Percentiles rank a stretch among this genome's conserved stretches.
These are phyloP conservation scores for Scheffersomyces segobiensis DNA, from an alignment of 1,139 yeast genomes.

Conservation along the genomic window DNA sequence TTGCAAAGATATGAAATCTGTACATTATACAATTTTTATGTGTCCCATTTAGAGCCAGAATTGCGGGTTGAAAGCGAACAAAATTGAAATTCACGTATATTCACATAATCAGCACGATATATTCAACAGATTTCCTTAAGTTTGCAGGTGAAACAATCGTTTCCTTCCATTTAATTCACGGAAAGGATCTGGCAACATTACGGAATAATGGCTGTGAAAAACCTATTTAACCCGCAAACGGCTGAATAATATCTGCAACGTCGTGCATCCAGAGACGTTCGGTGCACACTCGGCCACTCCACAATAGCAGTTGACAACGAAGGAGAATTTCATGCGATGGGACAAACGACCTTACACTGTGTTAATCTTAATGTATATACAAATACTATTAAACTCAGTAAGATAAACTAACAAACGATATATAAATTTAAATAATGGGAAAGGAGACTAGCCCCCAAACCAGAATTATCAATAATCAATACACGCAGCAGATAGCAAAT, in stretches of 20 bases:
- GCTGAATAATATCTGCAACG: not conserved
- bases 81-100: too few species aligned
- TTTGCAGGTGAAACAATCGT: too few species aligned
- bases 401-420: not conserved
- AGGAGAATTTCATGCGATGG: not conserved
- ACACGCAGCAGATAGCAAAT: not conserved
- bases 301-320: not conserved
- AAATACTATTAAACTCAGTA: not conserved
- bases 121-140: too few species aligned
- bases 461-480: not conserved
- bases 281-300: not conserved
- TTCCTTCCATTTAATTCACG: too few species aligned
- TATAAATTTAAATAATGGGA: not conserved
- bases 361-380: not conserved
- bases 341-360: not conserved
- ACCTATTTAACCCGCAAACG: not conserved
- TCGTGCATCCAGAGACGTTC: not conserved
- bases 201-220: not conserved
- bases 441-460: not conserved
- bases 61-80: not conserved
- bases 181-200: not conserved
- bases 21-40: too few species aligned
- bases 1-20: not conserved
- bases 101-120: too few species aligned
- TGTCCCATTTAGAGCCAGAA: not conserved